These are phyloP conservation scores for Sonneratia caseolaris DNA, from an alignment of 345 rosid genomes.

Conservation along the genomic window DNA sequence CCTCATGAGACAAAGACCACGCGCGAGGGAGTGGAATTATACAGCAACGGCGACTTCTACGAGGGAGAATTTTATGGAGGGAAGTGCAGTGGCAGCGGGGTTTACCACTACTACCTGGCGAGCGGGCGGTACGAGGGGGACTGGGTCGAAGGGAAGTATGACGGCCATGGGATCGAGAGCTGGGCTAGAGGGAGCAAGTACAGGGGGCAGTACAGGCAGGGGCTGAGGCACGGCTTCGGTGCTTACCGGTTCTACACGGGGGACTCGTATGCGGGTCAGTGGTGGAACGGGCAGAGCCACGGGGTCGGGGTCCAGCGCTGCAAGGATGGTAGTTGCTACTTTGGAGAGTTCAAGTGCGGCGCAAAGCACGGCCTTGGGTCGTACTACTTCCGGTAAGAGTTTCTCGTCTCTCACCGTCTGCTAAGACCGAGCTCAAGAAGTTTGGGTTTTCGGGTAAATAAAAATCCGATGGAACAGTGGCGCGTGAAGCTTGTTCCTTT, in stretches of 20 bases:
- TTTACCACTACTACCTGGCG: constrained; percentile 54
- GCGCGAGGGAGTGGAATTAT: constrained; percentile 75
- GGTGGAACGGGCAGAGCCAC: constrained; percentile 93
- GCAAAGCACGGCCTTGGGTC: constrained; percentile 89
- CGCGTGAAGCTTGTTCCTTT: background rate
- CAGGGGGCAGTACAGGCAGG: constrained; percentile 75
- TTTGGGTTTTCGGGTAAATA: background rate
- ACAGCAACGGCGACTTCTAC: constrained; percentile 81
- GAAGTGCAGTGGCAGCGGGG: constrained; percentile 86
- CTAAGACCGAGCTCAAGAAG: background rate
- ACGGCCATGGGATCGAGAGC: constrained; percentile 84
- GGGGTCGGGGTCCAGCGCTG: constrained; percentile 86
- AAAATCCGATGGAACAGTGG: background rate
- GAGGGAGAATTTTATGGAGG: constrained; percentile 90
- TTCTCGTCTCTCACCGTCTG: background rate
- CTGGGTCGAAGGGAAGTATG: constrained; percentile 85
- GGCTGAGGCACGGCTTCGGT: constrained; percentile 73
- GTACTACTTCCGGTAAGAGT: constrained; percentile 74
- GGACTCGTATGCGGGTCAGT: constrained; percentile 85
- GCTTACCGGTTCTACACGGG: constrained; percentile 78
- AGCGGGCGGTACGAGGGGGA: constrained; percentile 92
- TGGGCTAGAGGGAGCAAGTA: constrained; percentile 95
- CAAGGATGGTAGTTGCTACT: constrained; percentile 72
- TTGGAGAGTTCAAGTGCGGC: constrained; percentile 78
- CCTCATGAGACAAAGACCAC: constrained; percentile 21